Conservation (phyloP, 306 rosid species). For the Rosa rugosa region DNA sequence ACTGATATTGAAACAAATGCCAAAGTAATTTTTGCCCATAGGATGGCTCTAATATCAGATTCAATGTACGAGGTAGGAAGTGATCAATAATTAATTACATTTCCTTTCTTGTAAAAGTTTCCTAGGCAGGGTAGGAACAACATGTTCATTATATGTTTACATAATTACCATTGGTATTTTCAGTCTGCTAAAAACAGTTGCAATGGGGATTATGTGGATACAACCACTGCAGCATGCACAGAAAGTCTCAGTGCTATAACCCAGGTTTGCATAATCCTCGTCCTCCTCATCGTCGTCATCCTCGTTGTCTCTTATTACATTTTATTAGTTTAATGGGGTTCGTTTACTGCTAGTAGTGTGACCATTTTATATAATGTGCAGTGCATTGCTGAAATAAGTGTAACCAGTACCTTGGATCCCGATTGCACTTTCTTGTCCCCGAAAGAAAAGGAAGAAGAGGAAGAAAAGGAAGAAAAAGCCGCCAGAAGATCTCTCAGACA, state of each 20-base stretch:
- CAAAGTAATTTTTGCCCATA: conserved; percentile 11
- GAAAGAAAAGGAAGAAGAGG: conserved; percentile 6
- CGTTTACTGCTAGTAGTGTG: neutral
- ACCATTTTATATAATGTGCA: neutral
- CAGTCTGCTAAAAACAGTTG: conserved; percentile 27
- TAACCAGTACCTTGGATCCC: conserved; percentile 18
- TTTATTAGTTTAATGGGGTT: neutral
- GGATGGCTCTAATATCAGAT: conserved; percentile 31
- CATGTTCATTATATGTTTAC: neutral
- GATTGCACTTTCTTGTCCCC: conserved; percentile 28
- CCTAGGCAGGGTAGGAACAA: neutral
- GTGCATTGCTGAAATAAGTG: conserved; percentile 18
- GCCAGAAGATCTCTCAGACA: conserved; percentile 24
- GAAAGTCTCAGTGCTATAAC: conserved; percentile 7
- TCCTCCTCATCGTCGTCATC: neutral
- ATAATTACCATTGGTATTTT: neutral
- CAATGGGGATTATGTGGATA: conserved; percentile 25
- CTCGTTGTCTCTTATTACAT: neutral
- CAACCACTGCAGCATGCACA: conserved; percentile 8
- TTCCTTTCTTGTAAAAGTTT: neutral
- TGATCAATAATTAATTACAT: neutral
- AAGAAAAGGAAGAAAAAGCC: conserved; percentile 14
- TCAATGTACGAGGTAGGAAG: conserved; percentile 18
- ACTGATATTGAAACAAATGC: conserved; percentile 16
- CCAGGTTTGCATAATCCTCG: conserved; percentile 4